Evolutionary conservation across 306 rosid genomes (phyloP), one percentile per base, ranked within the genome.

Genomic region (Pterocarpus macrocarpus): DNA sequence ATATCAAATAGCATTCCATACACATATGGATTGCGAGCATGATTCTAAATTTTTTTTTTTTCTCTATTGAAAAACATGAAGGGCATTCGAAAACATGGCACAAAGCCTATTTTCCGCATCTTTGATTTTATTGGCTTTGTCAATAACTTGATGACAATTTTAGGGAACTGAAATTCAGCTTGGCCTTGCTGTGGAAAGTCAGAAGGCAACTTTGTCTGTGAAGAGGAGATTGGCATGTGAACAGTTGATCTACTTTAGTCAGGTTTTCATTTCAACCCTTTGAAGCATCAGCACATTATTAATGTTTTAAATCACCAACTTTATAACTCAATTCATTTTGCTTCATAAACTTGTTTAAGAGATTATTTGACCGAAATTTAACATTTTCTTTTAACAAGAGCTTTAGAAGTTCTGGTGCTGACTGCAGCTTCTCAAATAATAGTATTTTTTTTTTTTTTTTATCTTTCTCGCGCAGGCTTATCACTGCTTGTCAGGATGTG

Each of bases 141-240:
- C 28, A 30, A 17, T 14, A 73, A 35, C n/a, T 58, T 82, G 73
- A 53, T 78, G 64, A 50, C 10, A 44, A 44, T 84, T 83, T 73
- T 86, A 92, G 97, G 99, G 97, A 79, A 95, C 97, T 64, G 99
- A 93, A 84, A 93, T 95, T 71, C 97, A 93, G 89, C 97, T 95
- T 76, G 97, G 99, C 78, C 89, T 95, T 68, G 99, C 99, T 36
- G 97, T 90, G 82, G 99, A 95, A 49, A 82, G 90, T 84, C 97
- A 89, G 76, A 93, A 93, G 71, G 97, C 97, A 41, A 90, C 90
- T 77, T 76, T 83, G 55, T 87, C 97, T 70, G 99, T 95, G 47
- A 95, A 91, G 81, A 95, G 99, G 81, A 93, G 99, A 58, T 72
- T 95, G 89, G 99, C 99, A 81, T 95, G 99, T 88, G 99, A 95